Base-by-base conservation (phyloP, 106 monocot genomes). In the Platanthera guangdongensis region DNA sequence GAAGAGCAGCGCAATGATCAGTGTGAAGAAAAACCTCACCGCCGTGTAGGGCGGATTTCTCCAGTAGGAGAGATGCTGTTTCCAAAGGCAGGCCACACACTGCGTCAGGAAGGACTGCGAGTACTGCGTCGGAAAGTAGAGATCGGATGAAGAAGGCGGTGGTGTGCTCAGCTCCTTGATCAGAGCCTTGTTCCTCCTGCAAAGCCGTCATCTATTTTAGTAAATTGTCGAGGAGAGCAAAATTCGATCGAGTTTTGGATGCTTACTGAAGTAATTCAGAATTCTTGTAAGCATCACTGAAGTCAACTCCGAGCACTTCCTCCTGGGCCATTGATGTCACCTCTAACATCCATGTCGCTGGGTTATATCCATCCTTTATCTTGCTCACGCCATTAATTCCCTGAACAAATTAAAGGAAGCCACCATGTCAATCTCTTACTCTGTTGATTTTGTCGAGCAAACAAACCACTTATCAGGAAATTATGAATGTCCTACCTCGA, bases 1-100 rank as follows among this genome's bases (percentile, higher is more conserved):
- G 25, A 88, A 84, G 65, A 91, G 9, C 50, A 94, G 32, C 0
- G 88, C 87, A 7, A 85, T 85, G 28, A 82, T 47, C 13, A 72
- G 2, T 15, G 77, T 74, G 73, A 78, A 78, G 51, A 78, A 77
- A 48, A 82, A 78, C 21, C 76, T 72, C 59, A 72, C 16, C 52
- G 78, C 74, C 47, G 73, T 67, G 72, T 77, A 82, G 14, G 51
- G 47, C 14, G 82, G 52, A 78, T 82, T 78, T 28, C 82, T 50
- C 82, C 82, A 78, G 51, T 82, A 82, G 7, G 82, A 82, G 10
- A 78, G 71, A 50, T 21, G 51, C 57, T 82, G 82, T 74, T 82
- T 82, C 82, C 82, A 82, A 22, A 82, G 73, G 65, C 82, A 82
- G 7, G 77, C 82, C 30, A 78, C 74, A n/a, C 76, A 82, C 65